phyloP scores from a whole-genome alignment of 1,284 basidiomycete species.

The Calocybe gambosa region DNA sequence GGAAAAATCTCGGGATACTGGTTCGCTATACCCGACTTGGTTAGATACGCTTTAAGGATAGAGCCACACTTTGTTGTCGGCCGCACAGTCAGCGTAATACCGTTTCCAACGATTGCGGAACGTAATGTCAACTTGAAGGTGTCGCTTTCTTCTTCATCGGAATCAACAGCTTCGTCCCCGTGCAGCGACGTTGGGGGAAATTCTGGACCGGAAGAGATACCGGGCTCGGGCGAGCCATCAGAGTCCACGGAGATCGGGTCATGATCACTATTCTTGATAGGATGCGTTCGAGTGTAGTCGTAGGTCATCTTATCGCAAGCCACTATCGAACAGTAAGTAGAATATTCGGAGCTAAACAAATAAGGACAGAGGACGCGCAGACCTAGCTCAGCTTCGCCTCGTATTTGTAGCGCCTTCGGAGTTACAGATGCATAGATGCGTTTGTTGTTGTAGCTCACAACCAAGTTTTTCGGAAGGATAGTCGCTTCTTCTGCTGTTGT shows the following conservation, averaged over 20 bases:
- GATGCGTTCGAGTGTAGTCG: constrained; percentile 49
- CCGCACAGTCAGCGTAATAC: constrained; percentile 60
- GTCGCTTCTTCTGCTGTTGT: constrained; percentile 53
- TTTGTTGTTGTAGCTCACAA: constrained; percentile 52
- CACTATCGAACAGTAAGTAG: constrained; percentile 31
- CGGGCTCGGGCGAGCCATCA: constrained; percentile 7
- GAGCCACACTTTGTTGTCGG: constrained; percentile 68
- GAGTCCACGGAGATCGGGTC: constrained; percentile 12
- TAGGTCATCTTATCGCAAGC: constrained; percentile 58
- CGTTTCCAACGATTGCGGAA: constrained; percentile 41
- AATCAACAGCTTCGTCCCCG: constrained; percentile 28
- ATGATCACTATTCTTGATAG: constrained; percentile 6
- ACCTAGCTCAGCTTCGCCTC: constrained; percentile 63
- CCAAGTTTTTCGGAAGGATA: constrained; percentile 42
- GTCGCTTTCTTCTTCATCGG: constrained; percentile 38
- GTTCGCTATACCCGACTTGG: constrained; percentile 50
- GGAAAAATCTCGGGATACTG: constrained; percentile 37
- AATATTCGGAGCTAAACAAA: constrained; percentile 4
- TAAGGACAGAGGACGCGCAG: constrained; percentile 18
- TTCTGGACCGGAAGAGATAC: constrained; percentile 13
- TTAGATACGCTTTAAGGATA: constrained; percentile 66
- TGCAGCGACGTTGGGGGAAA: constrained; percentile 11
- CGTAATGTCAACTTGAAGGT: constrained; percentile 62
- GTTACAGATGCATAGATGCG: constrained; percentile 63
- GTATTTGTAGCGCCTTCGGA: constrained; percentile 57